Base-by-base conservation (phyloP, 1,284 basidiomycete genomes). In the Malassezia furfur region DNA sequence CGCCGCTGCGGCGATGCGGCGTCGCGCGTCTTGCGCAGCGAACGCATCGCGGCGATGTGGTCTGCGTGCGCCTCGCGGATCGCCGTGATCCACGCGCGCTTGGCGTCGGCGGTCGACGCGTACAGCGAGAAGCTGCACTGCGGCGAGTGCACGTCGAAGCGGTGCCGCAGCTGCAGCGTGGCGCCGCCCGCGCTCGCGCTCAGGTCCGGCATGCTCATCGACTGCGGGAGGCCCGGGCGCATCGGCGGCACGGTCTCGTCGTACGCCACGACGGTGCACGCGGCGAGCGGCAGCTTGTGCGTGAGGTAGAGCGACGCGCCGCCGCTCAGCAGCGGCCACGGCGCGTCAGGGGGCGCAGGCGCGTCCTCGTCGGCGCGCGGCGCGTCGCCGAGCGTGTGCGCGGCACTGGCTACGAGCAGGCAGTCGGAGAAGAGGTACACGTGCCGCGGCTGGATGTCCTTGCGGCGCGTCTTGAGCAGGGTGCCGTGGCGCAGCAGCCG, bases 321-420 rank as follows among this genome's bases (percentile, higher is more conserved):
- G 15, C 62, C 60, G 32, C 52, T 50, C 11, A 67, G 50, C 4
- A 61, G 63, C 21, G 58, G 57, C 37, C 57, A 59, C n/a, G 62
- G 52, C 40, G 60, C 58, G 8, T 57, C 56, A 11, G 57, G 38
- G 19, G 60, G 21, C 3, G 15, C 17, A 12, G 15, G 10, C 19
- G 32, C 12, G 11, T 21, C 58, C 3, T 12, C 54, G 48, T 15
- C 51, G 43, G 3, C 57, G 54, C 22, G 54, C 41, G 39, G 47
- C 10, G 45, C 38, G 2, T 19, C 37, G 1, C 14, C n/a, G 2
- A 9, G 12, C 31, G 22, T 22, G 15, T 28, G 21, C 15, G 30
- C 36, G 88, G 79, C 5, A 34, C 52, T 60, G 57, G 70, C 68
- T 19, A 73, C 68, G 11, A 74, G 55, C 40, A 74, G 47, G 41